Conservation (phyloP, 1,284 basidiomycete species). For the Ganoderma boninense region DNA sequence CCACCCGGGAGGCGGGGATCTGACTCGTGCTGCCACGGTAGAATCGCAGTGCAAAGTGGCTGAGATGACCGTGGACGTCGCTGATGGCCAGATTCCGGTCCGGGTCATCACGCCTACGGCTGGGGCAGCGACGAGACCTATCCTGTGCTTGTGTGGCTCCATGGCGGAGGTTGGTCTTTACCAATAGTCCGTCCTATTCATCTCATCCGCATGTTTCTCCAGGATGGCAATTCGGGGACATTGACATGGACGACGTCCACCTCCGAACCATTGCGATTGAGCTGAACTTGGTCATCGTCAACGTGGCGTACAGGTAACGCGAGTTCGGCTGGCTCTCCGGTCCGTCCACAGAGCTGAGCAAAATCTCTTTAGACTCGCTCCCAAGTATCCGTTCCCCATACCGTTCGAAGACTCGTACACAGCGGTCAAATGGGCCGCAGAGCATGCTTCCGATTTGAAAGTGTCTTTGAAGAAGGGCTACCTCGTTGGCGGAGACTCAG, state of each 20-base stretch:
- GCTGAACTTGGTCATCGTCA: slow-evolving; percentile 29
- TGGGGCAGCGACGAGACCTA: slow-evolving; percentile 8
- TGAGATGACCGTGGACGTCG: neutral
- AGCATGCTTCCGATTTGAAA: slow-evolving; percentile 15
- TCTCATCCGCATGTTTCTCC: neutral
- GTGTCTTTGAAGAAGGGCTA: slow-evolving; percentile 30
- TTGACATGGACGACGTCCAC: slow-evolving; percentile 29
- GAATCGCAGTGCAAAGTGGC: slow-evolving; percentile 1
- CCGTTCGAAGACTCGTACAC: slow-evolving; percentile 13
- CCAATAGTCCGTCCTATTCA: neutral
- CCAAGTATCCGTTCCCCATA: slow-evolving; percentile 10
- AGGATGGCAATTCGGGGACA: slow-evolving; percentile 26
- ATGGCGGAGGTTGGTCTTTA: slow-evolving; percentile 23
- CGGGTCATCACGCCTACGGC: slow-evolving; percentile 8
- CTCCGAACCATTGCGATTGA: slow-evolving; percentile 31
- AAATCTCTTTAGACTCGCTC: slow-evolving; percentile 20
- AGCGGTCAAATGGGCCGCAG: slow-evolving; percentile 30
- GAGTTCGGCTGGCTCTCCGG: neutral
- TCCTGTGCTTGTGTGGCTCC: slow-evolving; percentile 25
- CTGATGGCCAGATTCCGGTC: slow-evolving; percentile 11
- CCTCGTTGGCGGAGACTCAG: slow-evolving; percentile 37
- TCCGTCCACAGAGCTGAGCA: no score
- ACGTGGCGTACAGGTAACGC: slow-evolving; percentile 34
- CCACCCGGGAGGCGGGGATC: neutral
- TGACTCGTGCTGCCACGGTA: neutral